These are phyloP conservation scores for Amauroascus niger DNA, from an alignment of 2,329 filamentous ascomycete genomes.

Conservation along the genomic window DNA sequence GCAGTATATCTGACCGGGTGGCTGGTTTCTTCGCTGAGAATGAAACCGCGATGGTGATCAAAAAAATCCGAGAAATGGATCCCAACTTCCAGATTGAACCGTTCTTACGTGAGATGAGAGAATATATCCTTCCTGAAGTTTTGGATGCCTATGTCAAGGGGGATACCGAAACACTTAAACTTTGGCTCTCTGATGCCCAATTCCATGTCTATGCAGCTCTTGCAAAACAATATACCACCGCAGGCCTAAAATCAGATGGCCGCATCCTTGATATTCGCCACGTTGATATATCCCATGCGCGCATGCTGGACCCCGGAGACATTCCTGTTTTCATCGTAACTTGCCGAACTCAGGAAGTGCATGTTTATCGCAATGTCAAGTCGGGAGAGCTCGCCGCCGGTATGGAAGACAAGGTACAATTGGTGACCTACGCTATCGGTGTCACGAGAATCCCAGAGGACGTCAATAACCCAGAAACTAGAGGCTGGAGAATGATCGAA, in stretches of 20 bases:
- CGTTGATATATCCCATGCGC: conserved; percentile 58
- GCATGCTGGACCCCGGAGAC: conserved; percentile 41
- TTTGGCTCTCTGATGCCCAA: conserved; percentile 93
- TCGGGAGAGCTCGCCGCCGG: conserved; percentile 80
- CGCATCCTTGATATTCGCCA: conserved; percentile 90
- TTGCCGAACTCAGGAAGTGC: conserved; percentile 92
- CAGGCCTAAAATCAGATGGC: conserved; percentile 87
- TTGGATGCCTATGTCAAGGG: conserved; percentile 97
- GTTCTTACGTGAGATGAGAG: conserved; percentile 87
- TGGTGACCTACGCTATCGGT: conserved; percentile 96
- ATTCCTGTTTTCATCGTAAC: conserved; percentile 91
- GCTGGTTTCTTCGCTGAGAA: conserved; percentile 97
- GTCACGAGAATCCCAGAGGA: conserved; percentile 90
- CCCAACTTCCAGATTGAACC: conserved; percentile 89
- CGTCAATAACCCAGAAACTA: conserved; percentile 90
- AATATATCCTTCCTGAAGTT: conserved; percentile 95
- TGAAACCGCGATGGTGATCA: conserved; percentile 94
- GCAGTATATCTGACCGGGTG: conserved; percentile 85
- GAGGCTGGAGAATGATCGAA: conserved; percentile 95
- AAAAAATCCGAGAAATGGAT: conserved; percentile 94
- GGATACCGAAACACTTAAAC: conserved; percentile 77
- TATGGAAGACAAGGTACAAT: conserved; percentile 97
- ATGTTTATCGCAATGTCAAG: conserved; percentile 92
- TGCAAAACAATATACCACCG: conserved; percentile 88
- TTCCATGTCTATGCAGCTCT: conserved; percentile 96